Base-by-base conservation (phyloP, 257 asterid genomes). In the Jacaranda mimosifolia region DNA sequence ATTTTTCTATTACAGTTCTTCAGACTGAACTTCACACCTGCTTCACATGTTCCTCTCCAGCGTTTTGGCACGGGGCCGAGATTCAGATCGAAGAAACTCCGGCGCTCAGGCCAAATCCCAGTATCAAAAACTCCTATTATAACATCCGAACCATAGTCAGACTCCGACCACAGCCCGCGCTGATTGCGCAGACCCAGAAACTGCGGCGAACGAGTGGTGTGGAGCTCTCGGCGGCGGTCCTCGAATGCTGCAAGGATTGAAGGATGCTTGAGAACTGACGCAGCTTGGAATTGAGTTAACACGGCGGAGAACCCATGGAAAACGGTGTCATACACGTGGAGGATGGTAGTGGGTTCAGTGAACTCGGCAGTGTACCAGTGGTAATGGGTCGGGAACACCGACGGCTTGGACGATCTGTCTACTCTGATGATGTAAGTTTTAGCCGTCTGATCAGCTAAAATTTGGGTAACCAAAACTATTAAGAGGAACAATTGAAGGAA, bases 161-260 rank as follows among this genome's bases (percentile, higher is more conserved):
- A 91, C 14, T 90, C 96, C 19, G 96, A 93, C 99, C 98, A 96
- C 6, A 96, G 78, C 0, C 99, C 99, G n/a, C 88, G 89, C 79
- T 93, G 98, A 67, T 86, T 91, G 6, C 97, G 84, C 32, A 96
- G 88, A 14, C 99, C 99, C 1, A 96, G 90, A 80, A 96, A 96
- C 82, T 93, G 98, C 70, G 99, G 99, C 46, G 99, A 96, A 48
- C 99, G 86, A 1, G 99, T 96, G 12, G 99, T 96, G 80, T 96
- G 99, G 56, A 93, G 97, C 8, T 87, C 84, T 0, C 99, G 91
- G 68, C 96, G 91, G 68, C 86, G 89, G 89, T 96, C 99, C 45
- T 88, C 94, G 64, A 96, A 87, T 1, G 93, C 85, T 11, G 97
- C 86, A 70, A 96, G 94, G 59, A 91, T 39, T 1, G 97, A 87